A percentile compares a stretch with the other conserved stretches of the same genome.
phyloP scores from a whole-genome alignment of 805 yeast species.

The Peterozyma xylosa region DNA sequence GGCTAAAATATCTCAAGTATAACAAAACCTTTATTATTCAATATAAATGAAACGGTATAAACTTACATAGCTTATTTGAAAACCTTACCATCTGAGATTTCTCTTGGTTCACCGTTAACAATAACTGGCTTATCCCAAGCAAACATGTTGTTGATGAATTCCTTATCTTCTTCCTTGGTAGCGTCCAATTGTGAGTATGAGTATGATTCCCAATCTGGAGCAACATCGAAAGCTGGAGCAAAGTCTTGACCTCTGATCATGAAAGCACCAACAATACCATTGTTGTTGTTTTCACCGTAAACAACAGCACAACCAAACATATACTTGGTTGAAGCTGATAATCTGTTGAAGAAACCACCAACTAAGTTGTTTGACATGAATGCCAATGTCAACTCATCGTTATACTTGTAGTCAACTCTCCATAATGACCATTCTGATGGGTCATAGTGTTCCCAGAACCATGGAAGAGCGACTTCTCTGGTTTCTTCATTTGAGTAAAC shows the following conservation, averaged over 20 bases:
- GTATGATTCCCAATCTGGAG: constrained; percentile 99
- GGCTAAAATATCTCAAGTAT: too few species aligned
- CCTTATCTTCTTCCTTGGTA: constrained; percentile 67
- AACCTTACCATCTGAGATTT: constrained; percentile 96
- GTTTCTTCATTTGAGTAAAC: constrained; percentile 95
- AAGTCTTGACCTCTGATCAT: constrained; percentile 91
- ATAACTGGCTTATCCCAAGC: constrained; percentile 96
- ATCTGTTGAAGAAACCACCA: constrained; percentile 97
- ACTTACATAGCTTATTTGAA: constrained; percentile 54
- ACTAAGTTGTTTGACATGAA: constrained; percentile 98
- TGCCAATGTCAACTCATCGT: constrained; percentile 93
- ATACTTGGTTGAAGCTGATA: constrained; percentile 85
- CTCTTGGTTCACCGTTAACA: constrained; percentile 72
- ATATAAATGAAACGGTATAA: too few species aligned
- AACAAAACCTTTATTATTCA: too few species aligned
- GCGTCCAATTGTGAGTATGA: constrained; percentile 76
- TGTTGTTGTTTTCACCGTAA: constrained; percentile 97
- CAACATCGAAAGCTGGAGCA: constrained; percentile 92
- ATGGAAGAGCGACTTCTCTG: constrained; percentile 88
- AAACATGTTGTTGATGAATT: constrained; percentile 83
- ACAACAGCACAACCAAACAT: constrained; percentile 91
- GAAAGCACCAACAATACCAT: constrained; percentile 94
- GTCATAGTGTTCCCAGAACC: constrained; percentile 96
- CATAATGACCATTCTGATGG: constrained; percentile 90
- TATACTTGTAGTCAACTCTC: constrained; percentile 95